Conservation (phyloP, 1,139 yeast species). For the Magnusiomyces tetraspermus region DNA sequence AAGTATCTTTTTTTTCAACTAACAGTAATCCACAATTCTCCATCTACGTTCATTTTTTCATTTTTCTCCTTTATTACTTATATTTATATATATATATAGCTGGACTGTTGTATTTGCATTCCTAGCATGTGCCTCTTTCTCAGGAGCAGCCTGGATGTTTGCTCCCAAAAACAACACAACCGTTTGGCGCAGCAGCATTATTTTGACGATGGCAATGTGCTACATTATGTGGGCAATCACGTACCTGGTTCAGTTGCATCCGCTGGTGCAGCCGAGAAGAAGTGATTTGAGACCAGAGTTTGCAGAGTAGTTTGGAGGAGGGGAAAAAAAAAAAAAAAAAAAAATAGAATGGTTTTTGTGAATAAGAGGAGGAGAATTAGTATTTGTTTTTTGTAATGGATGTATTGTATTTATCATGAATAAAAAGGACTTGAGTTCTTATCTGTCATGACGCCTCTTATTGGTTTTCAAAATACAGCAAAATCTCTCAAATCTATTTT, state of each 20-base stretch:
- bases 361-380: too few species aligned
- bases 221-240: conserved; percentile 78
- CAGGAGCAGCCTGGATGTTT: conserved; percentile 54
- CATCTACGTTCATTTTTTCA: too few species aligned
- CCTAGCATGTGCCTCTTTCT: conserved; percentile 47
- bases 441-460: too few species aligned
- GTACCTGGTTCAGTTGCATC: conserved; percentile 65
- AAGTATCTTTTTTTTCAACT: not conserved
- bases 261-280: conserved; percentile 62
- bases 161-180: conserved; percentile 46
- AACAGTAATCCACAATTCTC: not conserved
- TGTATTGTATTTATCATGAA: too few species aligned
- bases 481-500: too few species aligned
- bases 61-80: too few species aligned
- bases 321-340: not conserved
- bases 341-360: too few species aligned
- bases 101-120: conserved; percentile 67
- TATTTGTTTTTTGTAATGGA: not conserved
- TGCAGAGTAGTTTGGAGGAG: conserved; percentile 31
- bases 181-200: conserved; percentile 87
- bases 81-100: too few species aligned
- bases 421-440: too few species aligned
- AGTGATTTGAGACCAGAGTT: conserved; percentile 61
- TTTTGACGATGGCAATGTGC: conserved; percentile 76
- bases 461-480: too few species aligned